Conservation (phyloP, 2,329 filamentous ascomycete species). For the Diaporthe vexans region DNA sequence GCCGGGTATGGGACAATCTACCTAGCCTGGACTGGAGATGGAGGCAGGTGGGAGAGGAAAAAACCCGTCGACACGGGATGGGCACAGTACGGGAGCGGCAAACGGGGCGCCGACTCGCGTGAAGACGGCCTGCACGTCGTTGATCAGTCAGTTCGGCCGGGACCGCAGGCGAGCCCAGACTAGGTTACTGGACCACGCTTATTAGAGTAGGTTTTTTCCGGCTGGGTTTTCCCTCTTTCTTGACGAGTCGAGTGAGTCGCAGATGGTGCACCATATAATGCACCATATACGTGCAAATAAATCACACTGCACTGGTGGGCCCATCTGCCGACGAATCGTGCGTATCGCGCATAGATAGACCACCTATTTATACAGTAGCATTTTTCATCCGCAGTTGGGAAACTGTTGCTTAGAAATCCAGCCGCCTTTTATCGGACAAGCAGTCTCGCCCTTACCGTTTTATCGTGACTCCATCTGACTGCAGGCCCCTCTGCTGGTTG, state of each 20-base stretch:
- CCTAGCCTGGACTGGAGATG: background rate
- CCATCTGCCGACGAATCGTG: constrained; percentile 28
- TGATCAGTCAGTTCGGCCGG: constrained; percentile 19
- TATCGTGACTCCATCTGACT: background rate
- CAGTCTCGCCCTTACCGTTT: background rate
- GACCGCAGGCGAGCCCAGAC: constrained; percentile 6
- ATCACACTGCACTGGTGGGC: constrained; percentile 15
- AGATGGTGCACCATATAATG: background rate
- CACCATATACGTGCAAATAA: constrained; percentile 12
- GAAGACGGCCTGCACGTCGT: background rate
- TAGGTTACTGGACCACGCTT: background rate
- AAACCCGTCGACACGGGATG: constrained; percentile 7
- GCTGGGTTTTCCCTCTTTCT: background rate
- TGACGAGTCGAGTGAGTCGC: constrained; percentile 2
- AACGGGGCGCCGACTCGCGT: constrained; percentile 11
- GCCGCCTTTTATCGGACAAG: constrained; percentile 1
- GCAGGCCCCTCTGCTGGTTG: background rate
- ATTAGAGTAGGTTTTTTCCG: background rate
- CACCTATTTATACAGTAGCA: constrained; percentile 26
- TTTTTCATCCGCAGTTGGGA: background rate
- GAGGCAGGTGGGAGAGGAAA: constrained; percentile 6
- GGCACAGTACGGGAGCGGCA: constrained; percentile 16
- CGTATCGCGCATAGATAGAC: constrained; percentile 17
- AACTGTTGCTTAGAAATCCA: constrained; percentile 38
- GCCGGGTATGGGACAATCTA: constrained; percentile 12